A percentile compares a stretch with the other conserved stretches of the same genome.
phyloP scores from a whole-genome alignment of 768 basidiomycete genomes.

The Auriscalpium vulgare region DNA sequence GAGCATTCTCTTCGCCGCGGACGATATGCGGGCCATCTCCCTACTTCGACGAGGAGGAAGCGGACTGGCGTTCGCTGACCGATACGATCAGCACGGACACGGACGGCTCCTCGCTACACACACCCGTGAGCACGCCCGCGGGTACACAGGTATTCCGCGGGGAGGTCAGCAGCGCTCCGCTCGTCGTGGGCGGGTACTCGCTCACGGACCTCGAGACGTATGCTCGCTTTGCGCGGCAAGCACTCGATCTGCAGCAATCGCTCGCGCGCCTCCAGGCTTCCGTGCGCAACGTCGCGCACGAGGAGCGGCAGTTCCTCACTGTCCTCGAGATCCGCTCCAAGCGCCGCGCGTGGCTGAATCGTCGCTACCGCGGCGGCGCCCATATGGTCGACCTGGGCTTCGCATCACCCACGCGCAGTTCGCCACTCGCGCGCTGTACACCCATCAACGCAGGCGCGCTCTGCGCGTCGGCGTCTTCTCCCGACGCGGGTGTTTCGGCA shows the following conservation, averaged over 20 bases:
- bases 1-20: background rate
- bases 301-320: conserved; percentile 22
- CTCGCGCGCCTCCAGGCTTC: conserved; percentile 33
- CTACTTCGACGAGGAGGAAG: conserved; percentile 30
- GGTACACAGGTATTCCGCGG: conserved; percentile 19
- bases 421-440: conserved; percentile 30
- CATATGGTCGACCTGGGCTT: conserved; percentile 35
- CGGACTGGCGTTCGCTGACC: conserved; percentile 9
- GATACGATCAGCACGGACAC: conserved; percentile 28
- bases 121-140: conserved; percentile 22
- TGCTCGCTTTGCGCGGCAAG: conserved; percentile 19
- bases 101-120: conserved; percentile 42
- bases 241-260: conserved; percentile 24
- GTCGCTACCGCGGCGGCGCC: conserved; percentile 32
- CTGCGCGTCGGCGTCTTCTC: background rate
- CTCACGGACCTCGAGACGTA: conserved; percentile 21
- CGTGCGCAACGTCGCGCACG: conserved; percentile 32
- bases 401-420: conserved; percentile 41
- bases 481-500: too few relatives aligned
- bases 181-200: conserved; percentile 4
- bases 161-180: conserved; percentile 16
- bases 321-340: conserved; percentile 51
- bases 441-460: conserved; percentile 12
- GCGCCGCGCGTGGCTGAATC: conserved; percentile 61
- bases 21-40: conserved; percentile 4